A percentile compares a stretch with the other conserved stretches of the same genome.
Conservation (phyloP, 331 rosid species). For the Quercus tomentella region DNA sequence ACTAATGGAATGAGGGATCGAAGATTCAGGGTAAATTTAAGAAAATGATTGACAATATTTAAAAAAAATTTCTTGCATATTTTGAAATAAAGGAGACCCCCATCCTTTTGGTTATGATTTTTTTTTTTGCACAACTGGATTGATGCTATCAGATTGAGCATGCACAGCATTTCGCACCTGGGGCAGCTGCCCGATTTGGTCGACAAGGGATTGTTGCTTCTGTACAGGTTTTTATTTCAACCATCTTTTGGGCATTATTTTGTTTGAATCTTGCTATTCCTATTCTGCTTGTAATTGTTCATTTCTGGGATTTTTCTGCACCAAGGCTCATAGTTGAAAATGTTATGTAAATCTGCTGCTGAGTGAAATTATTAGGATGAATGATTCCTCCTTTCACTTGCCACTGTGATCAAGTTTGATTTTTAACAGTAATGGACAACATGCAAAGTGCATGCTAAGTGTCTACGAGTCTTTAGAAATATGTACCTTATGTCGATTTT, state of each 20-base stretch:
- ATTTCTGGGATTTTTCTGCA: neutral
- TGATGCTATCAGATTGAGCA: conserved; percentile 72
- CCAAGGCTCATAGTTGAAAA: neutral
- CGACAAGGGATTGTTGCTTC: conserved; percentile 63
- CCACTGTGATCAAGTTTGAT: neutral
- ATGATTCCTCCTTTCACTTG: neutral
- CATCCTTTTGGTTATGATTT: neutral
- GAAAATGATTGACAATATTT: neutral
- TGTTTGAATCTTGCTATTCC: neutral
- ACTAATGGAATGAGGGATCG: conserved; percentile 66
- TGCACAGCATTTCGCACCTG: conserved; percentile 70
- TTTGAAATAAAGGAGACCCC: neutral
- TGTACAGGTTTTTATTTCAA: conserved; percentile 45
- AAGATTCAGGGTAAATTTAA: conserved; percentile 64
- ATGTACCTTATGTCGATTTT: neutral
- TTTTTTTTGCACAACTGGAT: conserved; percentile 16
- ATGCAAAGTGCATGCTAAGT: neutral
- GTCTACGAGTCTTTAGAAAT: neutral
- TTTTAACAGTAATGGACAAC: neutral
- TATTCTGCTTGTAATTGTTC: neutral
- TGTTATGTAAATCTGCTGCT: neutral
- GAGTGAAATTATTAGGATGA: neutral
- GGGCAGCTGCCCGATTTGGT: conserved; percentile 53
- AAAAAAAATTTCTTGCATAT: neutral
- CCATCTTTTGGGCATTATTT: neutral